Evolutionary conservation across 148 eudicot genomes (phyloP), one percentile per base, ranked within the genome.

Genomic region (Silene latifolia): DNA sequence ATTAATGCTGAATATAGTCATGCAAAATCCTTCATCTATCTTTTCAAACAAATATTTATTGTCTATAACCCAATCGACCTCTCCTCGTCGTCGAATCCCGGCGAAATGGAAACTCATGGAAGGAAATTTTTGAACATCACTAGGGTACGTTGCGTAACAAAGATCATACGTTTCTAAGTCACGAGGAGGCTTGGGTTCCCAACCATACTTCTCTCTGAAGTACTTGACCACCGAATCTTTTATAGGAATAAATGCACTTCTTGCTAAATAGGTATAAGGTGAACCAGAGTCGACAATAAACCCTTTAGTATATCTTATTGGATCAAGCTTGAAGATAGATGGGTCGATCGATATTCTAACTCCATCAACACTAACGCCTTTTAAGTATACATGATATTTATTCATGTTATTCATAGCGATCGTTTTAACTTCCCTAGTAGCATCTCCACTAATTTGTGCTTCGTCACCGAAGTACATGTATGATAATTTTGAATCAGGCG

Each of bases 211-310:
- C 35, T 7, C 25, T 9, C 25, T 8, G 7, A 73, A 73, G 58
- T 19, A 24, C 9, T 14, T 35, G 46, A 25, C 1, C 5, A 73
- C 24, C 5, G 76, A 67, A 2, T 73, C 68, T 8, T 2, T 61
- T 13, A 73, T 0, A 0, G 76, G 58, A 3, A 20, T 7, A 17
- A 61, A 73, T 62, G 76, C 76, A 15, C 15, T 62, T 21, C n/a
- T 73, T 6, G 68, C 68, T 46, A 73, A 39, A 20, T 20, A 12
- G 17, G 76, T 73, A 51, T 73, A 73, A 29, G 76, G 76, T 46
- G 75, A 15, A 24, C 75, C 75, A 0, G 75, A 72, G 24, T 72
- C 75, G 2, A 58, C 32, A 46, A 72, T 20, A 15, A 73, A 61
- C 8, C 76, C 76, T 27, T 14, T 73, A 7, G 58, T 21, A 14